Evolutionary conservation across 345 rosid genomes (phyloP), one percentile per base, ranked within the genome.

Genomic region (Cochlearia excelsa): DNA sequence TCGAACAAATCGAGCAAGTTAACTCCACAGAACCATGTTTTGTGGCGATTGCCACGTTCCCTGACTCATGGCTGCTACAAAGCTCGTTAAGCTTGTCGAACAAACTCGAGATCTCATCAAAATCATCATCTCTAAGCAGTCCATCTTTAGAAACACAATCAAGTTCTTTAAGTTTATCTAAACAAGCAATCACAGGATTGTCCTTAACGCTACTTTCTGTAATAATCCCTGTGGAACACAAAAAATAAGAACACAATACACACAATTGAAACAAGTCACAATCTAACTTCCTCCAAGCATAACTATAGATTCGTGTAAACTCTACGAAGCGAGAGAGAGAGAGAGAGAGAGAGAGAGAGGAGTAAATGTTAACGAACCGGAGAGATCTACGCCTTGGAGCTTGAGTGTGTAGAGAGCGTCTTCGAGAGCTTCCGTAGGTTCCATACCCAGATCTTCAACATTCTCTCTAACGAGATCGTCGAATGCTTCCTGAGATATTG

Each of bases 301-400:
- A 5, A 9, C 30, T 5, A 11, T 11, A 7, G 11, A 28, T 33
- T 42, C n/a, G 5, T 33, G 5, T 33, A 33, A 33, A 3, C 35
- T 33, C 23, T 33, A 5, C 4, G 35, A 33, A 33, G 5, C 35
- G 4, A 33, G 1, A 68, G 63, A 16, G 23, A 54, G 49, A 51
- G 38, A 51, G 4, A 33, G 1, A 68, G 63, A 16, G 2, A 50
- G 66, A 57, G 31, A 35, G 23, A 54, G 49, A 51, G 38, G 38
- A 27, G 49, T 5, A 0, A 40, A 41, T 11, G 30, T 1, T 2
- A 0, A 26, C 11, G 61, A 40, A 86, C 96, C 97, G 2, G 90
- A 82, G 76, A 93, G 90, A 89, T 85, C 91, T 65, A 87, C 99
- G 83, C 89, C 89, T 78, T 89, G 95, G 55, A 87, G 89, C 42